A percentile compares a stretch with the other conserved stretches of the same genome.
Conservation (phyloP, 1,139 yeast species). For the Pichia sp. region DNA sequence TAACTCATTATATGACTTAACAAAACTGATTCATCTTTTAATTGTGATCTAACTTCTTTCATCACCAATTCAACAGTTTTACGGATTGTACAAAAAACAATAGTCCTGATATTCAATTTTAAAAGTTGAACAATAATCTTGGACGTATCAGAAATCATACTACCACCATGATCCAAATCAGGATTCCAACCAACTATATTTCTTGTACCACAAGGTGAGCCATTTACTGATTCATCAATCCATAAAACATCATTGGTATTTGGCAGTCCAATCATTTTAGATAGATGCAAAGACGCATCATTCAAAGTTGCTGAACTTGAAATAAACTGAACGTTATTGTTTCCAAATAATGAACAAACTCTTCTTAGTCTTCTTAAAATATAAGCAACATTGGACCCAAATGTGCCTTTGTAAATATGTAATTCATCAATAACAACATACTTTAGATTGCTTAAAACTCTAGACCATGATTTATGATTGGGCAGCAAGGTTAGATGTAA, state of each 20-base stretch:
- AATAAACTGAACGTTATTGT: constrained; percentile 51
- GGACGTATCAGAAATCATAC: constrained; percentile 76
- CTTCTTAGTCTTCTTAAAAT: constrained; percentile 74
- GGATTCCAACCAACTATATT: constrained; percentile 81
- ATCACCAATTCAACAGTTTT: constrained; percentile 79
- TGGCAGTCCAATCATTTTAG: constrained; percentile 60
- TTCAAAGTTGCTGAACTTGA: constrained; percentile 92
- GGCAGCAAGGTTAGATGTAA: constrained; percentile 83
- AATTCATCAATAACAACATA: constrained; percentile 84
- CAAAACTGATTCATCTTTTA: constrained; percentile 40
- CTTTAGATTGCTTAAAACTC: constrained; percentile 55
- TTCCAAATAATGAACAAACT: constrained; percentile 49
- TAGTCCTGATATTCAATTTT: constrained; percentile 63
- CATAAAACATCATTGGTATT: constrained; percentile 55
- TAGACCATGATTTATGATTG: constrained; percentile 62
- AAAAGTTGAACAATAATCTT: constrained; percentile 59
- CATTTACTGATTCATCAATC: constrained; percentile 52
- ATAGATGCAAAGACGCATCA: constrained; percentile 66
- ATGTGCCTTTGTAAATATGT: constrained; percentile 82
- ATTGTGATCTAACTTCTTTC: constrained; percentile 62
- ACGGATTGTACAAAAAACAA: constrained; percentile 85
- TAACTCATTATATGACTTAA: constrained; percentile 80
- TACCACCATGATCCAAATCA: constrained; percentile 54
- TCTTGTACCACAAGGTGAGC: constrained; percentile 80
- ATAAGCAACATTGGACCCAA: constrained; percentile 87